Conservation (phyloP, 345 rosid species). For the Iberis pinnata region DNA sequence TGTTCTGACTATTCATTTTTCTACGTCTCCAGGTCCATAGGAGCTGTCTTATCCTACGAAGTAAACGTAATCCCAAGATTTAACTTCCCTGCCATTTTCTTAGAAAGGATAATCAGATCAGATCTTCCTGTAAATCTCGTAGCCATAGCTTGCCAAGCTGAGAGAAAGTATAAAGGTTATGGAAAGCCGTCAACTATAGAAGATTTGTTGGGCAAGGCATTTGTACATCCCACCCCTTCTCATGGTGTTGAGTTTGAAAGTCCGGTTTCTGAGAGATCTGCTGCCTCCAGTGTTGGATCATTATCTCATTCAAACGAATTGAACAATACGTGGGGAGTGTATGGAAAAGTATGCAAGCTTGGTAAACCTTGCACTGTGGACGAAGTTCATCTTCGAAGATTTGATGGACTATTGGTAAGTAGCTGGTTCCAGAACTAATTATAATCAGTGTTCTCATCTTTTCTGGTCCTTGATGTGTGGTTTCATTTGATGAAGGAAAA, state of each 20-base stretch:
- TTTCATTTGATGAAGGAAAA: slow-evolving; percentile 64
- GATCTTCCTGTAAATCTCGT: slow-evolving; percentile 92
- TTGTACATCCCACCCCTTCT: slow-evolving; percentile 27
- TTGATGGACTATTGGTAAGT: slow-evolving; percentile 85
- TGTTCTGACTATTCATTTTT: slow-evolving; percentile 1
- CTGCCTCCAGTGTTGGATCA: slow-evolving; percentile 37
- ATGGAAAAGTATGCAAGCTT: slow-evolving; percentile 73
- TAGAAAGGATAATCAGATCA: slow-evolving; percentile 87
- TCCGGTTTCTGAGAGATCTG: slow-evolving; percentile 28
- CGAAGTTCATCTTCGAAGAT: slow-evolving; percentile 96
- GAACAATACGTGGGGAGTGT: slow-evolving; percentile 63
- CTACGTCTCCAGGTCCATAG: slow-evolving; percentile 43
- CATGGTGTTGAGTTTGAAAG: slow-evolving; percentile 32
- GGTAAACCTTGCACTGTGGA: slow-evolving; percentile 76
- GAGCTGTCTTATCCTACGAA: slow-evolving; percentile 66
- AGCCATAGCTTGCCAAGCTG: slow-evolving; percentile 81
- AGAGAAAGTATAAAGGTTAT: slow-evolving; percentile 40
- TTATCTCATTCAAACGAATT: slow-evolving; percentile 43
- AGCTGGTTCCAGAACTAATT: slow-evolving; percentile 24
- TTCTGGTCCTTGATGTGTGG: slow-evolving; percentile 29
- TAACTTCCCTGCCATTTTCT: slow-evolving; percentile 86
- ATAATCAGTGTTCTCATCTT: slow-evolving; percentile 22
- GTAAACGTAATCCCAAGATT: slow-evolving; percentile 84
- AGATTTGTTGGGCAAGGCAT: slow-evolving; percentile 27
- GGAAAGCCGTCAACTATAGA: slow-evolving; percentile 34